Base-by-base conservation (phyloP, 257 asterid species). In the Primulina eburnea region DNA sequence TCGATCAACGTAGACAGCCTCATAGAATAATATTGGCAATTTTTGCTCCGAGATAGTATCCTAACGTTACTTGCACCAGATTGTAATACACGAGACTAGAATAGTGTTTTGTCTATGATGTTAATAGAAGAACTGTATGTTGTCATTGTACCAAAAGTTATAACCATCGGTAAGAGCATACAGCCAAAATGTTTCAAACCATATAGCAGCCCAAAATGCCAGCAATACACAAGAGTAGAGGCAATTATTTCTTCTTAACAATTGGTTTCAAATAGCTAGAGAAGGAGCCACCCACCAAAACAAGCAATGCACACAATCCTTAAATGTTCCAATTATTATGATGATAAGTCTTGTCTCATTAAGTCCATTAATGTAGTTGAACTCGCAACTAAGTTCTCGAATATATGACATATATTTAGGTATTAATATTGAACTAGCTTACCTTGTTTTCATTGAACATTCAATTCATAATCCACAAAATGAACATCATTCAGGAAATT, bases 381-480 rank as follows among this genome's bases (percentile, higher is more conserved):
- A 24, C 26, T 24, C 26, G 26, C 1, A 24, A 24, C 26, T 24
- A 24, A 24, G 26, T 24, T 24, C 26, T 24, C 26, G 26, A 24
- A 24, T 24, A 24, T 24, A 24, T 24, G 26, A 24, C 26, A 24
- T 24, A 24, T 24, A 24, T 24, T 24, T 24, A 24, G 26, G 26
- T 28, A 28, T 28, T 28, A 28, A 28, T 3, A 28, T 28, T 28
- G 30, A 28, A 14, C 16, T 9, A 32, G 14, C 58, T 47, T 34
- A 70, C 47, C 37, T 53, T 64, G 66, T 64, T 56, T 33, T 33
- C 26, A 29, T 17, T n/a, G 47, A 60, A 55, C 61, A 75, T 20
- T 20, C 26, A 62, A 12, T 43, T 43, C 17, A 43, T 43, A 10
- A 43, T 2, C n/a, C 53, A 43, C 53, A 43, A 43, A 43, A 43